Evolutionary conservation across 257 asterid species (phyloP).

Genomic region (Cruciata laevipes): DNA sequence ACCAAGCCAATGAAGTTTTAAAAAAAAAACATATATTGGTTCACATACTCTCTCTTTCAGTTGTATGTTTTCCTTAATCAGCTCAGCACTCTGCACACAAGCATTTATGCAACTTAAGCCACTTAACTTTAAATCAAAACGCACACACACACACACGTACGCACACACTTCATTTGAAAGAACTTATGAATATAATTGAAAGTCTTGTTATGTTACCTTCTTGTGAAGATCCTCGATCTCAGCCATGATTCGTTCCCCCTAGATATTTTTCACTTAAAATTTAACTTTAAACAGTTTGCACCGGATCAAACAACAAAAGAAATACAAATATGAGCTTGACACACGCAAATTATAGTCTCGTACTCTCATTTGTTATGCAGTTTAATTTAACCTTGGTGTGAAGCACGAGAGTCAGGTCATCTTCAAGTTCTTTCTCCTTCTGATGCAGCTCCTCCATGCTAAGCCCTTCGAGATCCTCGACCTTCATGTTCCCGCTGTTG

Average conservation of each 20-base stretch:
- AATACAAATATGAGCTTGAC: not conserved
- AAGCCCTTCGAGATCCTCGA: constrained; percentile 38
- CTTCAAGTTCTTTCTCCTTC: constrained; percentile 29
- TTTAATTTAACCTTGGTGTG: constrained; percentile 25
- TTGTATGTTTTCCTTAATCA: constrained; percentile 28
- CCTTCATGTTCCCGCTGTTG: constrained; percentile 28
- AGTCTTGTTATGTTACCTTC: constrained; percentile 21
- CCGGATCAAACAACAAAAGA: not conserved
- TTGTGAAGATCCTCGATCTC: constrained; percentile 31
- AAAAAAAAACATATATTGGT: too few relatives aligned
- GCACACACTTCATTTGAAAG: too few relatives aligned
- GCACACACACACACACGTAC: not conserved
- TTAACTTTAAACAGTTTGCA: not conserved
- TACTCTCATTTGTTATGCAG: too few relatives aligned
- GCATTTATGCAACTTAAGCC: not conserved
- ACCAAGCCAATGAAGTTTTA: too few relatives aligned
- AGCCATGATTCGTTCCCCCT: constrained; percentile 26
- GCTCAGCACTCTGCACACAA: constrained; percentile 26
- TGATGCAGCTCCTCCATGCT: constrained; percentile 33
- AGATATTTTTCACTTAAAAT: not conserved
- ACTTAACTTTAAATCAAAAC: not conserved
- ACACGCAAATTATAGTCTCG: too few relatives aligned
- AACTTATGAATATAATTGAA: too few relatives aligned
- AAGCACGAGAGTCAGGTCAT: constrained; percentile 32
- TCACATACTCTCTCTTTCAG: constrained; percentile 27